phyloP scores from a whole-genome alignment of 306 rosid genomes.

The Castanea crenata region DNA sequence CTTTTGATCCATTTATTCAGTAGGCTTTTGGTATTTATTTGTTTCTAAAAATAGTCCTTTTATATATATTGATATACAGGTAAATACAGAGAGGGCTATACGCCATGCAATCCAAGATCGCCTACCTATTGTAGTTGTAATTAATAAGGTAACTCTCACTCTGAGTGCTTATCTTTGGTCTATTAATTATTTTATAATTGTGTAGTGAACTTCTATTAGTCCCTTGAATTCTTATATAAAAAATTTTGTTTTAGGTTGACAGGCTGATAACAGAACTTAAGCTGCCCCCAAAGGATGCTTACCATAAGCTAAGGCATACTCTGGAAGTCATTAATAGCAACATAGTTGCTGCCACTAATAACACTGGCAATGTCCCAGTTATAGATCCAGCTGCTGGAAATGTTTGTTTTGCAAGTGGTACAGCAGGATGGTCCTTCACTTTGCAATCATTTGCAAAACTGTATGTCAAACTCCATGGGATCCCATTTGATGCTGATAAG shows the following conservation, averaged over 20 bases:
- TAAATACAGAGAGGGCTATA: conserved; percentile 94
- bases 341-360: conserved; percentile 82
- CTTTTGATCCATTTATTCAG: neutral
- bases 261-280: conserved; percentile 93
- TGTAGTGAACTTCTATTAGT: neutral
- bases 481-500: conserved; percentile 69
- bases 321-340: conserved; percentile 83
- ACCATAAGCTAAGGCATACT: conserved; percentile 88
- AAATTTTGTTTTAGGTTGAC: conserved; percentile 57
- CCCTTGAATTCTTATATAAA: neutral
- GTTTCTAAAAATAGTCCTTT: neutral
- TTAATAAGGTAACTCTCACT: conserved; percentile 64
- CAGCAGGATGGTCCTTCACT: conserved; percentile 98
- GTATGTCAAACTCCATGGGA: conserved; percentile 85
- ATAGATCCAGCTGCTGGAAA: conserved; percentile 93
- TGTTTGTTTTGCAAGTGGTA: conserved; percentile 92
- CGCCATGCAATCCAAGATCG: conserved; percentile 96
- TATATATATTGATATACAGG: conserved; percentile 42
- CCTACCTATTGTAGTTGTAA: conserved; percentile 85
- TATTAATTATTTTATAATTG: neutral
- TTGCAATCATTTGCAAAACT: conserved; percentile 90
- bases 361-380: conserved; percentile 86
- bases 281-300: conserved; percentile 94
- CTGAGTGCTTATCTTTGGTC: neutral
- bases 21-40: neutral